Percentiles rank a stretch among this genome's conserved stretches.
These are phyloP conservation scores for Hypomontagnella monticulosa DNA, from an alignment of 495 filamentous ascomycete species.

Conservation along the genomic window DNA sequence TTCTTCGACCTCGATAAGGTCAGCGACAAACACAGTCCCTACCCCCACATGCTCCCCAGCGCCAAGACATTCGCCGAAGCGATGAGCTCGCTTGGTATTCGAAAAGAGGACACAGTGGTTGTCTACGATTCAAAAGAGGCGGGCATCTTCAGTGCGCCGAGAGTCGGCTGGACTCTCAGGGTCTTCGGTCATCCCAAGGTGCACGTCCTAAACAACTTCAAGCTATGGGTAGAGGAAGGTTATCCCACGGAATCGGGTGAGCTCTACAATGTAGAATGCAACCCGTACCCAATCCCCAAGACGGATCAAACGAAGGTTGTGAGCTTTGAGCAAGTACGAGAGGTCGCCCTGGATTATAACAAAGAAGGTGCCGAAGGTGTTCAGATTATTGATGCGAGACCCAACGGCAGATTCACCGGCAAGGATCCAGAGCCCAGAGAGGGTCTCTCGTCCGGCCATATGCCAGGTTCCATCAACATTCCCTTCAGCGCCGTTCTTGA, in stretches of 20 bases:
- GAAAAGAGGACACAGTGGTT: conserved; percentile 84
- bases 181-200: conserved; percentile 92
- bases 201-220: conserved; percentile 94
- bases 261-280: conserved; percentile 67
- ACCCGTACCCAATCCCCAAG: conserved; percentile 63
- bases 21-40: conserved; percentile 85
- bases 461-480: conserved; percentile 86
- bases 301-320: conserved; percentile 60
- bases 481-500: conserved; percentile 84
- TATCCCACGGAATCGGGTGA: conserved; percentile 83
- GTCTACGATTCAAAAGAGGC: conserved; percentile 90
- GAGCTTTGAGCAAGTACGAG: conserved; percentile 79
- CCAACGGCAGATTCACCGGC: conserved; percentile 80
- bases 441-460: conserved; percentile 89
- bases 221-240: conserved; percentile 84
- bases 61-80: conserved; percentile 81
- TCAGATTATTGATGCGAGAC: conserved; percentile 90
- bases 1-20: conserved; percentile 96
- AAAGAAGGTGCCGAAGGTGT: conserved; percentile 83
- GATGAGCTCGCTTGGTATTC: conserved; percentile 88
- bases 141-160: conserved; percentile 92
- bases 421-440: conserved; percentile 86
- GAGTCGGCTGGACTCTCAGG: conserved; percentile 90
- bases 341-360: conserved; percentile 75
- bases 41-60: conserved; percentile 96